Evolutionary conservation across 2,329 filamentous ascomycete species (phyloP), one percentile per base, ranked within the genome.

Genomic region (Phyllosticta paracitricarpa): DNA sequence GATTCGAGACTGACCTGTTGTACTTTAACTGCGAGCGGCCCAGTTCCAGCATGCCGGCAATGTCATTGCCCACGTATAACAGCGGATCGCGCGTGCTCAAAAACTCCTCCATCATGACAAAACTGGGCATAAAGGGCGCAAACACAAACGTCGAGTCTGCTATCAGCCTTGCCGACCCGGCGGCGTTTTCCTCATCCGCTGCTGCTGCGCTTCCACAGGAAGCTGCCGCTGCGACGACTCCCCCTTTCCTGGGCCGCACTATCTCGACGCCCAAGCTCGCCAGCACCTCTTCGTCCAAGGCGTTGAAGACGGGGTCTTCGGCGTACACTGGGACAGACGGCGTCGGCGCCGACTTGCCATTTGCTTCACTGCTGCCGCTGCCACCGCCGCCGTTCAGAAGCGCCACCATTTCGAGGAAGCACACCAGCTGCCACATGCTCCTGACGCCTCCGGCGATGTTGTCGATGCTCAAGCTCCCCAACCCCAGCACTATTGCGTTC

Each of bases 121-220:
- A 67, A 69, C 72, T 73, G 17, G 74, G 72, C 25, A 75, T 69
- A 35, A 75, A 75, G 0, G 73, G 73, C 30, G 71, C 70, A 60
- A 68, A 75, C 2, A 74, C 66, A 33, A 74, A 73, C 1, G 68
- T 64, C 0, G 51, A 26, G 0, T 61, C 12, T 0, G 65, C 60
- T 19, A 75, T 70, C 22, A 68, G 63, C 25, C 28, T 6, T 6
- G 54, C 54, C 28, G 54, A 56, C 4, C 24, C 54, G 8, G 22
- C 54, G 7, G 22, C 54, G 7, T 28, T 19, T 12, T 33, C 54
- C 2, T 22, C 28, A 22, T 61, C 52, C 26, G 51, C 48, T 24
- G 62, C 60, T 0, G 48, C 54, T 28, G 53, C 52, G 19, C 19
- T 22, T 22, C 19, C 19, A 22, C 19, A 22, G 19, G 19, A 22